Evolutionary conservation across 139 green algal genomes (phyloP).

Genomic region (Eudorina sp.): DNA sequence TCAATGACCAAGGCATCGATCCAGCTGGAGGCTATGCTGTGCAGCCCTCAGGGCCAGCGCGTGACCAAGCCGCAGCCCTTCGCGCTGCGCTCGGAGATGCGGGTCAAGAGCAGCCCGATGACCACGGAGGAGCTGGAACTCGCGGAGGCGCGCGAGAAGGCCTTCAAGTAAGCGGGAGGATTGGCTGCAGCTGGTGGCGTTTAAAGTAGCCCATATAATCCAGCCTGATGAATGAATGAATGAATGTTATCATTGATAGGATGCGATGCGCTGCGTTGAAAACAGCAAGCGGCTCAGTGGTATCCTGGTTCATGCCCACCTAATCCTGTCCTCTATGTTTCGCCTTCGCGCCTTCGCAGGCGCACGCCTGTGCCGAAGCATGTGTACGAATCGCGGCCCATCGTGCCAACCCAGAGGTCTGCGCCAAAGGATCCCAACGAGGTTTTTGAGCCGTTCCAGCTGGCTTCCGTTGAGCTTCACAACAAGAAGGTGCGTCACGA

Average conservation of each 20-base stretch:
- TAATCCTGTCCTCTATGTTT: no score
- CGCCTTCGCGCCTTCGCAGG: no score
- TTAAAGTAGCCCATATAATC: no score
- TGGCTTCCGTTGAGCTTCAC: slow-evolving; percentile 47
- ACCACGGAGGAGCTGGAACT: slow-evolving; percentile 51
- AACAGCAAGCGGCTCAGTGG: no score
- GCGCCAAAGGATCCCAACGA: slow-evolving; percentile 52
- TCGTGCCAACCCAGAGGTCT: slow-evolving; percentile 30
- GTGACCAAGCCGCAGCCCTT: slow-evolving; percentile 58
- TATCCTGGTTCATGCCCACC: no score
- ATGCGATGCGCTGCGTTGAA: no score
- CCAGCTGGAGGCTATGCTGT: slow-evolving; percentile 29
- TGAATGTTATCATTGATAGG: no score
- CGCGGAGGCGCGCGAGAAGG: slow-evolving; percentile 46
- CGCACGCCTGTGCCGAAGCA: slow-evolving; percentile 55
- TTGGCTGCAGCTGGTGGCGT: neutral
- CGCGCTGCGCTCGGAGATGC: neutral
- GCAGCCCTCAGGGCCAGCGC: slow-evolving; percentile 52
- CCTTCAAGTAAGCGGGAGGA: slow-evolving; percentile 14
- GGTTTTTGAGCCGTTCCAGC: slow-evolving; percentile 60
- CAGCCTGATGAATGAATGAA: no score
- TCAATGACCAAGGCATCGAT: slow-evolving; percentile 22
- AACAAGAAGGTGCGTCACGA: slow-evolving; percentile 17
- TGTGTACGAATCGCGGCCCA: slow-evolving; percentile 54
- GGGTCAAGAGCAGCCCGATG: slow-evolving; percentile 39